phyloP scores from a whole-genome alignment of 441 rosid species.

The Iberis amara region DNA sequence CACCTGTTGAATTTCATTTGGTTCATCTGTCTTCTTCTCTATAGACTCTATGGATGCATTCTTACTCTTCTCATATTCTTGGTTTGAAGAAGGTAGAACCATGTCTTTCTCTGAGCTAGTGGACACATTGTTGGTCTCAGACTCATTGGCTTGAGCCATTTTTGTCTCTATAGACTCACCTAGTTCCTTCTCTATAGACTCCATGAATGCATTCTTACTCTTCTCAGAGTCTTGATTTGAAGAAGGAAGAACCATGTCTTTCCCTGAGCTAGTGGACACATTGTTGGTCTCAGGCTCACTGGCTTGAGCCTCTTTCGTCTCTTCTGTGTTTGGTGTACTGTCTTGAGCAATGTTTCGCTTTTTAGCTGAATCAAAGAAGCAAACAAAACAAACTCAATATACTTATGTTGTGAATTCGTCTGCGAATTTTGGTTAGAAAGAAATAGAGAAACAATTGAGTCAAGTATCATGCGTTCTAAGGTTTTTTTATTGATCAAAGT shows the following conservation, averaged over 20 bases:
- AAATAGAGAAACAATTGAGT: too few relatives aligned
- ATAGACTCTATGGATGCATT: conserved; percentile 18
- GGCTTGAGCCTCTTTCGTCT: conserved; percentile 32
- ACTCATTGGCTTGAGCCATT: conserved; percentile 24
- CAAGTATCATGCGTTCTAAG: too few relatives aligned
- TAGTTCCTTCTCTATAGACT: conserved; percentile 30
- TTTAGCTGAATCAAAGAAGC: conserved; percentile 49
- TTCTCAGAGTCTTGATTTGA: conserved; percentile 17
- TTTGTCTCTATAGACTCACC: conserved; percentile 21
- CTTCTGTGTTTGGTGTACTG: conserved; percentile 30
- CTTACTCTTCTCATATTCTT: conserved; percentile 16
- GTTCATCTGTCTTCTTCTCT: conserved; percentile 26
- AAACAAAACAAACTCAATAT: conserved; percentile 20
- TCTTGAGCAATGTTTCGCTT: conserved; percentile 29
- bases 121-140: conserved; percentile 34
- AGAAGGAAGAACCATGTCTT: conserved; percentile 31
- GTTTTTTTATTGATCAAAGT: too few relatives aligned
- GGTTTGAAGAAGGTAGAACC: conserved; percentile 28
- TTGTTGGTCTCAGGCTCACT: too few relatives aligned
- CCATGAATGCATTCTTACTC: background rate
- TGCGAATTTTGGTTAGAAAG: too few relatives aligned
- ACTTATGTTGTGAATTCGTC: too few relatives aligned
- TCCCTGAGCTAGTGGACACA: conserved; percentile 21
- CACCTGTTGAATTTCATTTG: conserved; percentile 14
- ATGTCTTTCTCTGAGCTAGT: conserved; percentile 32